phyloP scores from a whole-genome alignment of 495 filamentous ascomycete species.

The Penicillium waksmanii region DNA sequence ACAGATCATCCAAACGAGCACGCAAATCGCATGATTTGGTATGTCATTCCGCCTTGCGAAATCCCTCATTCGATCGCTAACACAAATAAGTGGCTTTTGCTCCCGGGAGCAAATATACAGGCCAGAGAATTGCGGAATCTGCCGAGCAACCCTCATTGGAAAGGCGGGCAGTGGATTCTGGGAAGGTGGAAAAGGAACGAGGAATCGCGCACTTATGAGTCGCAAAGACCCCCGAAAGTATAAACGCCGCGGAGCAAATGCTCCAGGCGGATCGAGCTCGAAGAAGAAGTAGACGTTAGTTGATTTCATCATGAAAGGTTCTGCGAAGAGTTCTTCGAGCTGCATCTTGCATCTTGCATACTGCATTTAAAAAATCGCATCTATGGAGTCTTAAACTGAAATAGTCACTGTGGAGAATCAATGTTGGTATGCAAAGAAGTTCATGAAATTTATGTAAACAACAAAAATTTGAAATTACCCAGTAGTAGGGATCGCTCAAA shows the following conservation, averaged over 20 bases:
- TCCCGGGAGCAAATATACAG: slow-evolving; percentile 83
- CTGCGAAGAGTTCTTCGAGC: not conserved
- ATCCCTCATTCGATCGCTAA: not conserved
- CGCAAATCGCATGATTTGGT: slow-evolving; percentile 88
- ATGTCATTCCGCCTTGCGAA: slow-evolving; percentile 8
- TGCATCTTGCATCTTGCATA: not conserved
- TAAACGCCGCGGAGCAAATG: slow-evolving; percentile 49
- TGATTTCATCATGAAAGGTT: not conserved
- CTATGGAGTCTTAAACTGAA: not conserved
- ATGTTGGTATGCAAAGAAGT: not conserved
- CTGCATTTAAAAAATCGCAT: not conserved
- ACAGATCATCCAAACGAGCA: slow-evolving; percentile 79
- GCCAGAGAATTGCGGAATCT: slow-evolving; percentile 78
- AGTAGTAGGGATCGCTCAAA: too few species aligned
- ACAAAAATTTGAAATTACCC: not conserved
- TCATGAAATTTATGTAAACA: not conserved
- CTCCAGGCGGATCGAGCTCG: slow-evolving; percentile 33
- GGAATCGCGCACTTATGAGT: slow-evolving; percentile 70
- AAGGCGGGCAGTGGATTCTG: slow-evolving; percentile 77
- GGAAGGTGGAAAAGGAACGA: slow-evolving; percentile 90
- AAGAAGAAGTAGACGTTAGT: slow-evolving; percentile 34
- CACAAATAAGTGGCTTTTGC: slow-evolving; percentile 59
- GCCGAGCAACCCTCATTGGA: slow-evolving; percentile 72
- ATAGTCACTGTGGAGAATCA: not conserved
- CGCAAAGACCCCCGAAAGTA: slow-evolving; percentile 77